These are phyloP conservation scores for cucumber (Cucumis sativus) DNA, from an alignment of 306 rosid genomes.

Conservation along the genomic window Cucumber_9930_V3 NC_026655.2:3994501-3995000, in stretches of 20 bases:
- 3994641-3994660: too few relatives aligned
- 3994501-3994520: neutral
- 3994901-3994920: neutral
- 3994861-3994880: constrained; percentile 19
- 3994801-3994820: constrained; percentile 48
- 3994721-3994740: too few relatives aligned
- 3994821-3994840: constrained; percentile 27
- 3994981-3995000: neutral
- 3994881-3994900: neutral
- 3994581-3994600: too few relatives aligned
- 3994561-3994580: too few relatives aligned
- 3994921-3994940: constrained; percentile 11
- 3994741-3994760: neutral
- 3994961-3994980: constrained; percentile 18
- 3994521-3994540: neutral
- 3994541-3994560: neutral
- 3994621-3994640: too few relatives aligned
- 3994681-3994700: too few relatives aligned
- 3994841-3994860: constrained; percentile 61
- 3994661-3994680: too few relatives aligned
- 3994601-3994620: too few relatives aligned
- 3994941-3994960: neutral
- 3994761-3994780: neutral
- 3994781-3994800: neutral
- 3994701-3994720: too few relatives aligned